Evolutionary conservation across 192 early-diverging fungal species (phyloP).

Genomic region (Entomortierella chlamydospora): DNA sequence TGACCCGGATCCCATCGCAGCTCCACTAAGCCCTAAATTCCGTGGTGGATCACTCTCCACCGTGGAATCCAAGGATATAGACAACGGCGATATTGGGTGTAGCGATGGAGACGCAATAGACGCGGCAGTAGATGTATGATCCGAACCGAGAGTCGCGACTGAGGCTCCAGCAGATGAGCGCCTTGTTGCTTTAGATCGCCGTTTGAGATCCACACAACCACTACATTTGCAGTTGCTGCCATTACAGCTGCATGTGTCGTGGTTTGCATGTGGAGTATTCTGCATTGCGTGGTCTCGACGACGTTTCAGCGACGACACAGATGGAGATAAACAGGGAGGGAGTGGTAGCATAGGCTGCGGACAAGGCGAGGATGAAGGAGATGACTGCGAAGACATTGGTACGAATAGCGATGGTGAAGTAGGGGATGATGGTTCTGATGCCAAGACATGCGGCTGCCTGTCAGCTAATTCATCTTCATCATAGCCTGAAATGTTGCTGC

Average conservation of each 20-base stretch:
- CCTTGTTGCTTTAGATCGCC: constrained; percentile 2
- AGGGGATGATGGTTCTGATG: neutral
- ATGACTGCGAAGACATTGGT: neutral
- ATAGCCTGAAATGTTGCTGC: neutral
- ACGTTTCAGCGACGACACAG: constrained; percentile 9
- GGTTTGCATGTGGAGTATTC: neutral
- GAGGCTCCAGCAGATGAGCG: neutral
- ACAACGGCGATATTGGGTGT: neutral
- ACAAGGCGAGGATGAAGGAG: neutral
- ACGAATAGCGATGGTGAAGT: no score
- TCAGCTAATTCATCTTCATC: neutral
- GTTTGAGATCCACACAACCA: neutral
- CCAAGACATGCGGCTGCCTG: neutral
- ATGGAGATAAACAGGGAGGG: neutral
- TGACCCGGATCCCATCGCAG: neutral
- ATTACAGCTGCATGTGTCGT: no score
- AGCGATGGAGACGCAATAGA: neutral
- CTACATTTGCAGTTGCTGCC: neutral
- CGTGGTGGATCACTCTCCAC: constrained; percentile 4
- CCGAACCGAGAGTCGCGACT: neutral
- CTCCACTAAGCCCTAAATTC: constrained; percentile 17
- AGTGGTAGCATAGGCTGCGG: neutral
- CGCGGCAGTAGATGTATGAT: neutral
- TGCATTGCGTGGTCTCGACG: constrained; percentile 4
- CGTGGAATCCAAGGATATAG: neutral